Evolutionary conservation across 257 asterid species (phyloP), one percentile per base, ranked within the genome.

Genomic region (Primulina huaijiensis): DNA sequence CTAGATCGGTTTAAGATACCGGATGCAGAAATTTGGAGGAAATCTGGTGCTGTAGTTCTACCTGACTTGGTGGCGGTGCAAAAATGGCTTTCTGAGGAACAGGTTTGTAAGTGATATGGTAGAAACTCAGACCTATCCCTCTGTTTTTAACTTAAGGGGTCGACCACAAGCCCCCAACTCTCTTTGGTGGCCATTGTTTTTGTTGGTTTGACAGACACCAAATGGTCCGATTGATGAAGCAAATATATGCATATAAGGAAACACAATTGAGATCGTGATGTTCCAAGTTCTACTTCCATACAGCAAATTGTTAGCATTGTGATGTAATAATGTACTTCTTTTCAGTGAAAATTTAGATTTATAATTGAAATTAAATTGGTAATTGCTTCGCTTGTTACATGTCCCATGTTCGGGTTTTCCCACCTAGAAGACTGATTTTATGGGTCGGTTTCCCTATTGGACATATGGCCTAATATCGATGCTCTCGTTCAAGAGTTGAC

Each of bases 31-130:
- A 25, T 65, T 64, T 91, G 99, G 99, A 85, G 78, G 82, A 83
- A 86, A 81, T 82, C 93, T 73, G 97, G 97, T 75, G 97, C 96
- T 3, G 65, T 71, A 12, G 97, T 91, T 60, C 85, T 91, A 19
- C 97, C 99, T 4, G 77, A 91, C 74, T 81, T 94, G 87, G 87
- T 55, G 61, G 87, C 97, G 12, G 76, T 80, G 12, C 84, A 80
- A 73, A 89, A 89, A 6, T 91, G 90, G 94, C 91, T 91, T 57
- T 82, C 91, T 34, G 81, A 78, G 46, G 17, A 73, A 64, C 71
- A 68, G 60, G 59, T 68, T 60, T 66, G 70, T 72, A 67, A 34
- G 59, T 35, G 50, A 40, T 17, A 37, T 1, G 43, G 12, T 2
- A 21, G 23, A 21, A 21, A 21, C 23, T 21, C 23, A 21, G 23